phyloP scores from a whole-genome alignment of 208 protist species.

The Herpetomonas tarakana region DNA sequence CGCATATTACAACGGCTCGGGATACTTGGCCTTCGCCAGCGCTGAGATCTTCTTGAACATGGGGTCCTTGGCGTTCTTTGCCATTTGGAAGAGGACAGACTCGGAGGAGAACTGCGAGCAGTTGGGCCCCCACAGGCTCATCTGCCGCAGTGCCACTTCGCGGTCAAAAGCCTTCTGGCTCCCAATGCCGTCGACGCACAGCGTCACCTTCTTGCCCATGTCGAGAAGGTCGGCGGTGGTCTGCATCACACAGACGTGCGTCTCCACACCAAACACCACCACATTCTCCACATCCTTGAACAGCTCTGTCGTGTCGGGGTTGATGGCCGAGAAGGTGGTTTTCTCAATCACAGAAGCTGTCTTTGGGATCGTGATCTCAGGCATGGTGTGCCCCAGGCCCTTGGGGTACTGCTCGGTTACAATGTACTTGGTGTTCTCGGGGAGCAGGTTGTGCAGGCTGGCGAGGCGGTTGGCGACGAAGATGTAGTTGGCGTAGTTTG shows the following conservation, averaged over 20 bases:
- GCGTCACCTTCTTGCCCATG: slow-evolving; percentile 57
- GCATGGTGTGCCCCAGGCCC: slow-evolving; percentile 51
- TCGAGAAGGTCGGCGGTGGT: slow-evolving; percentile 70
- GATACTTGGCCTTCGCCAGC: slow-evolving; percentile 38
- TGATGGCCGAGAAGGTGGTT: slow-evolving; percentile 50
- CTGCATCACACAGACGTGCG: slow-evolving; percentile 76
- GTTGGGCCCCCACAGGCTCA: slow-evolving; percentile 53
- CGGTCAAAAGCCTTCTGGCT: slow-evolving; percentile 65
- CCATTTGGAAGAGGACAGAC: slow-evolving; percentile 69
- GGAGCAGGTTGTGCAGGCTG: slow-evolving; percentile 35
- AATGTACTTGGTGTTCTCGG: slow-evolving; percentile 64
- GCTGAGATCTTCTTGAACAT: slow-evolving; percentile 64
- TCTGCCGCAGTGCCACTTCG: slow-evolving; percentile 46
- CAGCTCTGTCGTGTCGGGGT: slow-evolving; percentile 41
- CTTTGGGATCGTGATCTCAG: slow-evolving; percentile 53
- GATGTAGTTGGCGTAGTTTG: slow-evolving; percentile 62
- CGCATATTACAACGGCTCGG: slow-evolving; percentile 6
- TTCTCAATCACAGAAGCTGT: slow-evolving; percentile 37
- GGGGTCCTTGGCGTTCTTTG: slow-evolving; percentile 51
- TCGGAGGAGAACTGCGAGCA: slow-evolving; percentile 66
- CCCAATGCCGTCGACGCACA: slow-evolving; percentile 64
- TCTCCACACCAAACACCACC: slow-evolving; percentile 78
- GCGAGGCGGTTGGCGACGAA: slow-evolving; percentile 79
- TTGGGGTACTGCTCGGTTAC: slow-evolving; percentile 86
- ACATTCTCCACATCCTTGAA: slow-evolving; percentile 52